These are phyloP conservation scores for Fusarium odoratissimum DNA, from an alignment of 2,329 filamentous ascomycete species.

Conservation along the genomic window DNA sequence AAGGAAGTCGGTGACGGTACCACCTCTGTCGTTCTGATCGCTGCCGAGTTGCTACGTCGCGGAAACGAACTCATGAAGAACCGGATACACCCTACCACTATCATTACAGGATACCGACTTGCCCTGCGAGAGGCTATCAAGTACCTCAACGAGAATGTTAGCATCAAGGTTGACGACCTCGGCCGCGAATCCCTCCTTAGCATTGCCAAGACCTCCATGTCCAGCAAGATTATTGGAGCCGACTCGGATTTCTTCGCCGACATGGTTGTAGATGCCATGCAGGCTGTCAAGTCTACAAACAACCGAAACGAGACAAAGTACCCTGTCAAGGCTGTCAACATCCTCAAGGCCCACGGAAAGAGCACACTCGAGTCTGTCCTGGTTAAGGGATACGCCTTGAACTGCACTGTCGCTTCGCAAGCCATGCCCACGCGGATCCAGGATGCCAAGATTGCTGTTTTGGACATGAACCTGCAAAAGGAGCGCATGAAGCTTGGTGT, in stretches of 20 bases:
- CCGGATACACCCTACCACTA: constrained; percentile 98
- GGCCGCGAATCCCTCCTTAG: constrained; percentile 90
- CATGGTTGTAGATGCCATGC: constrained; percentile 96
- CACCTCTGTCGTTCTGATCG: constrained; percentile 97
- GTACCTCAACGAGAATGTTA: constrained; percentile 99
- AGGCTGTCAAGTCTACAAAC: constrained; percentile 92
- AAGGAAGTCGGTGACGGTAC: constrained; percentile 99
- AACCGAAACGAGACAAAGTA: constrained; percentile 93
- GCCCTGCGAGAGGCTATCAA: constrained; percentile 96
- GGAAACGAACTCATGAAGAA: constrained; percentile 99
- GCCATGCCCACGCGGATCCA: constrained; percentile 94
- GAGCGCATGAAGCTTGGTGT: constrained; percentile 99
- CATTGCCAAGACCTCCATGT: constrained; percentile 99
- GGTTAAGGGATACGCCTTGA: constrained; percentile 95
- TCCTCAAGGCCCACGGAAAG: constrained; percentile 98
- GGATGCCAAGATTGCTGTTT: constrained; percentile 94
- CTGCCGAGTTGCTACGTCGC: constrained; percentile 90
- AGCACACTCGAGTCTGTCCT: constrained; percentile 87
- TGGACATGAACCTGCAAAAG: constrained; percentile 99
- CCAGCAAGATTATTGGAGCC: constrained; percentile 96
- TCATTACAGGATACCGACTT: constrained; percentile 97
- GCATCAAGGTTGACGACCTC: constrained; percentile 92
- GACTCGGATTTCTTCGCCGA: constrained; percentile 97
- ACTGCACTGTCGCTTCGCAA: constrained; percentile 98
- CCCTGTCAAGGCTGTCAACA: constrained; percentile 98